Conservation (phyloP, 179 eudicot genomes). For the Heliamphora pulchella region DNA sequence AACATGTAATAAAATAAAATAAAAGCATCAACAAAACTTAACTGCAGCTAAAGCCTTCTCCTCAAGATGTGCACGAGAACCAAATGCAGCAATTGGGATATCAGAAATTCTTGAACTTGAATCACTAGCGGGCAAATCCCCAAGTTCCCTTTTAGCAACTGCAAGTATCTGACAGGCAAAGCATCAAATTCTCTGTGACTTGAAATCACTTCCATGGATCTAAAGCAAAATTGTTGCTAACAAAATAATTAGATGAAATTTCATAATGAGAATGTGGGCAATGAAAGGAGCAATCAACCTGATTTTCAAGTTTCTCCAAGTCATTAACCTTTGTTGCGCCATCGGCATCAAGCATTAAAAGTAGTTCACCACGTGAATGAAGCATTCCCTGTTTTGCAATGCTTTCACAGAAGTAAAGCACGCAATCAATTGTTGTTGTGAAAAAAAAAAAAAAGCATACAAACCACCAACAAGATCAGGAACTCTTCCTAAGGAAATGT, state of each 20-base stretch:
- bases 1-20: background rate
- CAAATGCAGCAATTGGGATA: constrained; percentile 72
- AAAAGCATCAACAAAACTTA: constrained; percentile 22
- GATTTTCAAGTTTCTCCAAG: constrained; percentile 85
- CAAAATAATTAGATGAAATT: background rate
- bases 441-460: background rate
- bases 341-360: constrained; percentile 98
- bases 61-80: constrained; percentile 99
- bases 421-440: constrained; percentile 41
- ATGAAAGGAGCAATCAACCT: constrained; percentile 42
- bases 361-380: constrained; percentile 92
- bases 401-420: constrained; percentile 70
- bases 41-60: constrained; percentile 89
- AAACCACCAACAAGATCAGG: background rate
- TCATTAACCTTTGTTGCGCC: constrained; percentile 92
- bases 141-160: constrained; percentile 46
- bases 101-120: constrained; percentile 45
- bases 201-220: background rate
- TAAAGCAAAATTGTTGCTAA: background rate
- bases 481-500: background rate
- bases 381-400: constrained; percentile 97
- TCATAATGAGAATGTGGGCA: background rate
- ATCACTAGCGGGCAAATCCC: constrained; percentile 28
- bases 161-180: constrained; percentile 53
- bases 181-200: constrained; percentile 17